Evolutionary conservation across 2,329 filamentous ascomycete species (phyloP).

Genomic region (Ambrosiella xylebori): DNA sequence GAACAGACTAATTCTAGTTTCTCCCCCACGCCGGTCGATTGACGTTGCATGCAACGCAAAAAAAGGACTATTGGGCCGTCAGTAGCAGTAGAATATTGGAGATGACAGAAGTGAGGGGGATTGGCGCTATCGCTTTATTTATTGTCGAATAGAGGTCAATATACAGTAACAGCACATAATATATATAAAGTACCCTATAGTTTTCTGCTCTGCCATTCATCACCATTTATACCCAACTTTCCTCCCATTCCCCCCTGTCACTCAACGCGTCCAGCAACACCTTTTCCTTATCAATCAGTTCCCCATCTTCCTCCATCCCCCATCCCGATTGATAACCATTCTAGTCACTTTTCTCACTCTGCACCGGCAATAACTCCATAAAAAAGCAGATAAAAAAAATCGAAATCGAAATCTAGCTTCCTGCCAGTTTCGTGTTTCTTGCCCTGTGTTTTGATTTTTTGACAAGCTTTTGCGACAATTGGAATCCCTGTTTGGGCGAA

Average conservation of each 20-base stretch:
- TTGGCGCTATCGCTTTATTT: neutral
- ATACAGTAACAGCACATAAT: no score
- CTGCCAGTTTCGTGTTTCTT: neutral
- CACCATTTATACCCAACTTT: no score
- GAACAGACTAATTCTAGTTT: neutral
- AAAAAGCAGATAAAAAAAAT: neutral
- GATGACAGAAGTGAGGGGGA: neutral
- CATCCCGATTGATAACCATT: neutral
- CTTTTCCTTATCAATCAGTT: no score
- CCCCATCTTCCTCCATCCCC: no score
- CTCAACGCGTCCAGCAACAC: no score
- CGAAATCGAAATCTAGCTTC: neutral
- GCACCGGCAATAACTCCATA: neutral
- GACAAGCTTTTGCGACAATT: neutral
- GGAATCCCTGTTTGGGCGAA: neutral
- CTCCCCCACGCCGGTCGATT: neutral
- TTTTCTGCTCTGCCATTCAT: no score
- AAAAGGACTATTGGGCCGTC: neutral
- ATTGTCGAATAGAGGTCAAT: neutral
- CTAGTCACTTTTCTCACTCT: neutral
- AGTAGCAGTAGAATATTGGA: neutral
- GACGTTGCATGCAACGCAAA: neutral
- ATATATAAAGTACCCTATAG: no score
- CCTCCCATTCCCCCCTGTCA: no score
- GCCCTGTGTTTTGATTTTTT: neutral